phyloP scores from a whole-genome alignment of 2,329 filamentous ascomycete genomes.

The Diaporthe sp. region DNA sequence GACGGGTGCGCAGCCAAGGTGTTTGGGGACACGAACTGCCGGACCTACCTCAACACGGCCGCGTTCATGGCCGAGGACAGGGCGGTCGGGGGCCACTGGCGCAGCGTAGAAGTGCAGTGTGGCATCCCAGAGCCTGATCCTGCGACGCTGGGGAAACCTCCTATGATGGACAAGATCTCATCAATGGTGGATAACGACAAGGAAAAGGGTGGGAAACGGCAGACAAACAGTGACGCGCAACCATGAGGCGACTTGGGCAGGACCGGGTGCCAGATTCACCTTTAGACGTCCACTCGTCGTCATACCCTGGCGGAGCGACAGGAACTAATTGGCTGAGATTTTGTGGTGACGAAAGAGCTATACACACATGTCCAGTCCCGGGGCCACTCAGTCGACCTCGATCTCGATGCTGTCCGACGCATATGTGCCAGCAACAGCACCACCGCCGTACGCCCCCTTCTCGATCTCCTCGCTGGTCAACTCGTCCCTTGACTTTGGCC shows the following conservation, averaged over 20 bases:
- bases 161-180: conserved; percentile 44
- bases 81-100: conserved; percentile 52
- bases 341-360: not conserved
- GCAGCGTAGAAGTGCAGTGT: conserved; percentile 54
- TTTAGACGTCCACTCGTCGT: not conserved
- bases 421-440: conserved; percentile 45
- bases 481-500: conserved; percentile 48
- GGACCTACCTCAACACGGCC: conserved; percentile 52
- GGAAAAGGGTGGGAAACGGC: not conserved
- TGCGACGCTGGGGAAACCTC: conserved; percentile 46
- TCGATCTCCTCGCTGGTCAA: conserved; percentile 44
- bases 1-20: conserved; percentile 55
- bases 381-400: conserved; percentile 11
- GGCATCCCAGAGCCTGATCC: conserved; percentile 48
- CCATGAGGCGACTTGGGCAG: not conserved
- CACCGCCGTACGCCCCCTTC: conserved; percentile 44
- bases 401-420: conserved; percentile 37
- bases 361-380: too few species aligned
- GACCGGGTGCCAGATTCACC: not conserved
- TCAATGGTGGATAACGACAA: conserved; percentile 35
- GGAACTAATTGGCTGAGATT: not conserved
- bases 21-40: conserved; percentile 53
- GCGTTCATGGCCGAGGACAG: conserved; percentile 54
- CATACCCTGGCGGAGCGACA: not conserved
- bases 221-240: not conserved